Conservation (phyloP, 345 rosid species). For the Euphorbia peplus region DNA sequence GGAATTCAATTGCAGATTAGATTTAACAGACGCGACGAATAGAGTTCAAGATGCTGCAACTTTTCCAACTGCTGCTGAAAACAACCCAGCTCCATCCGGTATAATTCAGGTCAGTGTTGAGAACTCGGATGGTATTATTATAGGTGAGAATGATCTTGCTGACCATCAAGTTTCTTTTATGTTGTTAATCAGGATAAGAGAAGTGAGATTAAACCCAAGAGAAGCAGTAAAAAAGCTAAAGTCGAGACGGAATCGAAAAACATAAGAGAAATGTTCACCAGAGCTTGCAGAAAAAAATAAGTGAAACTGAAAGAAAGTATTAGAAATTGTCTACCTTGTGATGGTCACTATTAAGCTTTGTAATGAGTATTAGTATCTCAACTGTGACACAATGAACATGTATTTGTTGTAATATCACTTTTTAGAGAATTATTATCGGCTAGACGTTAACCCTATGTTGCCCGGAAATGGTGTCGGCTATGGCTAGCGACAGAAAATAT, state of each 20-base stretch:
- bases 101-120: constrained; percentile 40
- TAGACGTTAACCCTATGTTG: no score
- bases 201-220: constrained; percentile 37
- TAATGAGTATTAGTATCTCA: no score
- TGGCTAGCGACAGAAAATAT: no score
- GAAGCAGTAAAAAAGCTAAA: constrained; percentile 55
- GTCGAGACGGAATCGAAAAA: constrained; percentile 71
- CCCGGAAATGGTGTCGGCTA: no score
- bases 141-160: not conserved
- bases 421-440: no score
- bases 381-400: no score
- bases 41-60: constrained; percentile 36
- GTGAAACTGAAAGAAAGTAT: no score
- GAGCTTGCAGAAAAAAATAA: constrained; percentile 53
- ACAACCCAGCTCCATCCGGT: constrained; percentile 31
- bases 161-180: not conserved
- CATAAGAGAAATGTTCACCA: constrained; percentile 81
- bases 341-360: no score
- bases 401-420: no score
- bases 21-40: constrained; percentile 35
- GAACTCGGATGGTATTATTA: not conserved
- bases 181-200: constrained; percentile 43
- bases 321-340: no score
- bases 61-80: constrained; percentile 25
- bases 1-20: constrained; percentile 43